Percentiles rank a stretch among this genome's conserved stretches.
Conservation (phyloP, 2,329 filamentous ascomycete genomes). For the Geoglossum cookeanum region DNA sequence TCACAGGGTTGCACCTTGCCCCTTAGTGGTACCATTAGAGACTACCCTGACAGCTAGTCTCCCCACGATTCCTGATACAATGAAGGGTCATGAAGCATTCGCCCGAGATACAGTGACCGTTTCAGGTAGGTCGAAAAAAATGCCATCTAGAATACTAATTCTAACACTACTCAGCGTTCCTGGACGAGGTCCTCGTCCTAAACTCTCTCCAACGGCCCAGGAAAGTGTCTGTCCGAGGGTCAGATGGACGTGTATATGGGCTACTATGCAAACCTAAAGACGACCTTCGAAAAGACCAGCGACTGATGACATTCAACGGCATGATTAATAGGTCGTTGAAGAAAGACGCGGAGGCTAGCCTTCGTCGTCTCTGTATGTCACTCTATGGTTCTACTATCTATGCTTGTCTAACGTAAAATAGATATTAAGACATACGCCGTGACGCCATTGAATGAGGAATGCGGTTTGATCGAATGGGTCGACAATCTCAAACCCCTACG, state of each 20-base stretch:
- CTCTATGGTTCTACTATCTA: too few relatives aligned
- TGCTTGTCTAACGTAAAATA: constrained; percentile 5
- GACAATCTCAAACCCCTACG: constrained; percentile 86
- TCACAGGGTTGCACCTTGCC: constrained; percentile 61
- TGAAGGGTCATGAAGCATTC: constrained; percentile 65
- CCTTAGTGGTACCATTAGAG: constrained; percentile 78
- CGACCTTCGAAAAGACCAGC: constrained; percentile 90
- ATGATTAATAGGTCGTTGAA: constrained; percentile 95
- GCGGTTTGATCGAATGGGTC: constrained; percentile 96
- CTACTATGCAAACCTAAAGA: constrained; percentile 96
- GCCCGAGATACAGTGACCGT: constrained; percentile 74
- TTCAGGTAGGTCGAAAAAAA: constrained; percentile 20
- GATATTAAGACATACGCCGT: constrained; percentile 94
- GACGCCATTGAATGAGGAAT: constrained; percentile 91
- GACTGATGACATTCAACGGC: constrained; percentile 96
- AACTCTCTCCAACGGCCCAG: constrained; percentile 84
- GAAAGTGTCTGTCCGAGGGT: constrained; percentile 72
- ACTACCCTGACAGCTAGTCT: constrained; percentile 64
- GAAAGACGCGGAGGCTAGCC: constrained; percentile 74
- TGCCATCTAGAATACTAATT: constrained; percentile 2
- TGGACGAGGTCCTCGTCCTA: constrained; percentile 76
- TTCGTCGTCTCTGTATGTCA: constrained; percentile 51
- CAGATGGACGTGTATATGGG: constrained; percentile 73
- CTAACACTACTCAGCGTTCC: constrained; percentile 31
- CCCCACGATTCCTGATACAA: constrained; percentile 48